Evolutionary conservation across 2,329 filamentous ascomycete species (phyloP), one percentile per base, ranked within the genome.

Genomic region (Phialemonium atrogriseum): DNA sequence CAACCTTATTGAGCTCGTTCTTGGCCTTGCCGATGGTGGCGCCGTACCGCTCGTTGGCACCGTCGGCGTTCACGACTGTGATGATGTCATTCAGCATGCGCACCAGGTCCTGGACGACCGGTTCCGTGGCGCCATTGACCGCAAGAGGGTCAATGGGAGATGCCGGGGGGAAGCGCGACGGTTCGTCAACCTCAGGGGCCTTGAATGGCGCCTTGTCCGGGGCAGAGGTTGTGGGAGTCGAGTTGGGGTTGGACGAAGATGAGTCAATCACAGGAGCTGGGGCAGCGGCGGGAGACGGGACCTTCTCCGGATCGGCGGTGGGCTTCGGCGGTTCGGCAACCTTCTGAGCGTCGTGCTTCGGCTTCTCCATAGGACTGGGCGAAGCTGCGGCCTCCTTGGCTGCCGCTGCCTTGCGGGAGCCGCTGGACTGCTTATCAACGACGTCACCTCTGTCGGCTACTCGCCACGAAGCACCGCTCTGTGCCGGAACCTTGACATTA

Each of bases 61-160:
- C 76, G 54, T 94, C 89, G 36, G 84, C 83, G 56, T 95, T 94
- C 54, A 95, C 80, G 27, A 93, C 85, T 7, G 84, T 79, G 52
- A 98, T 94, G 48, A 98, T 81, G 57, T 94, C 86, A 62, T 98
- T 98, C 47, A 98, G 72, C 62, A 94, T 89, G 63, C 85, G 89
- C 37, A 94, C 86, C 5, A 98, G 69, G 49, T 96, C 86, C 59
- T 95, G 87, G 14, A 96, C 84, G 21, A 94, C 73, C 17, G 85
- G 84, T 54, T 96, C 89, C 37, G 79, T 76, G 32, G 83, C 85
- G 47, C 86, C 74, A 33, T 75, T 70, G 15, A 93, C 73, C 30
- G 72, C 72, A 36, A 95, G 64, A 39, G 87, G 77, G 51, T 94
- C 84, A 45, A 96, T 85, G 11, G 77, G 75, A 38, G 77, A 62